Conservation (phyloP, 2,329 filamentous ascomycete species). For the Tolypocladium tropicale region DNA sequence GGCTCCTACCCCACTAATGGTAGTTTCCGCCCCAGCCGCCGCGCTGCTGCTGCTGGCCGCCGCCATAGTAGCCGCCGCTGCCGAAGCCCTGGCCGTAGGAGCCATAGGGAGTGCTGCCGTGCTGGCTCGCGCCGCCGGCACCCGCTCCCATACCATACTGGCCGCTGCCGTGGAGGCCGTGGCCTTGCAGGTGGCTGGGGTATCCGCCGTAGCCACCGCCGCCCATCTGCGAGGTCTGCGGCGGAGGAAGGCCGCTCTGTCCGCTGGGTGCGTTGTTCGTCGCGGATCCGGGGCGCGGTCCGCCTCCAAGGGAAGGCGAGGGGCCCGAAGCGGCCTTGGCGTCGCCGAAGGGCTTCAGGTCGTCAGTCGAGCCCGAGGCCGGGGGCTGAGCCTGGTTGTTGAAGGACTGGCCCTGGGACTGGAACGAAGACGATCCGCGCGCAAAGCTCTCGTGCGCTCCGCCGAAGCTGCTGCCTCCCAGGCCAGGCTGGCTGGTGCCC, state of each 20-base stretch:
- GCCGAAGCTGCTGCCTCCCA: slow-evolving; percentile 40
- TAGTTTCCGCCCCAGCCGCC: slow-evolving; percentile 53
- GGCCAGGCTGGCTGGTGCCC: slow-evolving; percentile 37
- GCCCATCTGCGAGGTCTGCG: slow-evolving; percentile 44
- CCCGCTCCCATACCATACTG: slow-evolving; percentile 45
- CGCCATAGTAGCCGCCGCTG: slow-evolving; percentile 36
- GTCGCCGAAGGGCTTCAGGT: slow-evolving; percentile 50
- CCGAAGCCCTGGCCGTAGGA: slow-evolving; percentile 41
- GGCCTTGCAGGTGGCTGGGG: slow-evolving; percentile 42
- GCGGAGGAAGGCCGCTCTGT: slow-evolving; percentile 45
- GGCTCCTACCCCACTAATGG: slow-evolving; percentile 30
- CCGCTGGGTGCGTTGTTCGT: slow-evolving; percentile 39
- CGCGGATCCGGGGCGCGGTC: slow-evolving; percentile 48
- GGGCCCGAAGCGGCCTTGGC: slow-evolving; percentile 43
- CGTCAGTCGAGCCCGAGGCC: slow-evolving; percentile 33
- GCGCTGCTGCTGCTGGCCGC: slow-evolving; percentile 27
- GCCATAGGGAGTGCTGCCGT: slow-evolving; percentile 41
- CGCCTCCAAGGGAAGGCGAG: slow-evolving; percentile 42
- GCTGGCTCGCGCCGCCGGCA: slow-evolving; percentile 36
- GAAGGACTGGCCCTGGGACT: slow-evolving; percentile 45
- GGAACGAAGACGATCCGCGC: slow-evolving; percentile 42
- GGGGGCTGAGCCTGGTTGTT: slow-evolving; percentile 38
- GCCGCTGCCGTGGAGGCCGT: slow-evolving; percentile 42
- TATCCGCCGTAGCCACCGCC: slow-evolving; percentile 42
- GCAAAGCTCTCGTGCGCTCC: slow-evolving; percentile 45